phyloP scores from a whole-genome alignment of 1,139 yeast genomes.

The Blastobotrys persicus region DNA sequence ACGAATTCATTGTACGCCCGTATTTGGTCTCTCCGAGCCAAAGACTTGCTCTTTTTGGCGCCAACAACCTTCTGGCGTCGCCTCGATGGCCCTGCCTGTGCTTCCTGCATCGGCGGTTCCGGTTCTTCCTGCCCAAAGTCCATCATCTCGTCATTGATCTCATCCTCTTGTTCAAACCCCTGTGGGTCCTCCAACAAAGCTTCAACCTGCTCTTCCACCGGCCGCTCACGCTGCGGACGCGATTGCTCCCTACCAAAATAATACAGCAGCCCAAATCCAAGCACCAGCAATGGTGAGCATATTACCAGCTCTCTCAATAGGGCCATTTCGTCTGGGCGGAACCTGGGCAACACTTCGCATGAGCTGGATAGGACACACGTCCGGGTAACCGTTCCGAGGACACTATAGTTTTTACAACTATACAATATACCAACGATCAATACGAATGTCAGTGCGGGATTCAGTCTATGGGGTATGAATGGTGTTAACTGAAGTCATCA shows the following conservation, averaged over 20 bases:
- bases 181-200: conserved; percentile 7
- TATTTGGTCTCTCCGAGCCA: conserved; percentile 34
- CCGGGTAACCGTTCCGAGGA: not conserved
- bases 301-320: conserved; percentile 18
- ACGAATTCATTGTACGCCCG: conserved; percentile 36
- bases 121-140: conserved; percentile 10
- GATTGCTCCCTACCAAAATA: conserved; percentile 6
- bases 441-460: too few species aligned
- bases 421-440: too few species aligned
- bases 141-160: conserved; percentile 15
- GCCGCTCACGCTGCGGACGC: not conserved
- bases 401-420: not conserved
- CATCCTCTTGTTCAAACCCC: conserved; percentile 12
- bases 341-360: too few species aligned
- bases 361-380: not conserved
- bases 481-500: too few species aligned
- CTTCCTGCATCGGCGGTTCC: not conserved
- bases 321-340: too few species aligned
- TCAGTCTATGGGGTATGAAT: too few species aligned
- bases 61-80: conserved; percentile 27
- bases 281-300: conserved; percentile 15
- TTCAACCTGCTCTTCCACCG: not conserved
- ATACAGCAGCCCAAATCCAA: conserved; percentile 11
- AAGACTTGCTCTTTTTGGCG: conserved; percentile 35
- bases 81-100: not conserved